Conservation (phyloP, 768 basidiomycete species). For the Lactarius hatsudake region DNA sequence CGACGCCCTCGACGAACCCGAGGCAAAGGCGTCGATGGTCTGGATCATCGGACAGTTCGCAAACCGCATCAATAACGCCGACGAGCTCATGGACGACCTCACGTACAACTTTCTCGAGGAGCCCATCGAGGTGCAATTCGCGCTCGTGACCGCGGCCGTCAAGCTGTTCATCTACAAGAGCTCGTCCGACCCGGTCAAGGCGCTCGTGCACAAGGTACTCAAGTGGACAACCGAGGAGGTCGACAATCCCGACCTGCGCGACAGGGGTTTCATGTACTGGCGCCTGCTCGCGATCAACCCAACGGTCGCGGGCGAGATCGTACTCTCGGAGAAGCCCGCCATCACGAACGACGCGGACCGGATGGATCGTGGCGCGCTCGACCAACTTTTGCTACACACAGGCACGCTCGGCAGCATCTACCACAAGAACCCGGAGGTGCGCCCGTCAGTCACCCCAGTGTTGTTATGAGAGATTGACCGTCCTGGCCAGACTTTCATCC, state of each 20-base stretch:
- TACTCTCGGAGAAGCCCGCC: constrained; percentile 88
- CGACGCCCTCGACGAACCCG: constrained; percentile 90
- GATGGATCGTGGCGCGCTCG: constrained; percentile 95
- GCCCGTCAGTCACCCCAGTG: constrained; percentile 28
- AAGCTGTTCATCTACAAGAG: constrained; percentile 94
- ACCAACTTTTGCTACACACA: constrained; percentile 91
- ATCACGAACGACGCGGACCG: constrained; percentile 98
- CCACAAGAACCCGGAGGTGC: constrained; percentile 94
- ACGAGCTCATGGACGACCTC: constrained; percentile 87
- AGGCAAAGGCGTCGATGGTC: constrained; percentile 95
- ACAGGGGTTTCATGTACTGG: constrained; percentile 99
- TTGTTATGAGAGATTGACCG: constrained; percentile 5
- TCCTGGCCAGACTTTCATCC: constrained; percentile 78
- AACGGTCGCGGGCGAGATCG: constrained; percentile 81
- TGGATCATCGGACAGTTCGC: constrained; percentile 99
- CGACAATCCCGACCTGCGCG: constrained; percentile 96
- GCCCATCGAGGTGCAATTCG: constrained; percentile 79
- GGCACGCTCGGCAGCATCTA: constrained; percentile 95
- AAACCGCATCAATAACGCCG: constrained; percentile 91
- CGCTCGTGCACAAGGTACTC: constrained; percentile 89
- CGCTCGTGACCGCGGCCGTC: constrained; percentile 89
- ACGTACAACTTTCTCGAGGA: constrained; percentile 11
- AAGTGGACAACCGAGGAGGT: constrained; percentile 98
- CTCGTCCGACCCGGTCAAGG: constrained; percentile 77
- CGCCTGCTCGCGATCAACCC: constrained; percentile 93